Base-by-base conservation (phyloP, 176 grass and related monocot genomes). In the Luzula sylvatica region DNA sequence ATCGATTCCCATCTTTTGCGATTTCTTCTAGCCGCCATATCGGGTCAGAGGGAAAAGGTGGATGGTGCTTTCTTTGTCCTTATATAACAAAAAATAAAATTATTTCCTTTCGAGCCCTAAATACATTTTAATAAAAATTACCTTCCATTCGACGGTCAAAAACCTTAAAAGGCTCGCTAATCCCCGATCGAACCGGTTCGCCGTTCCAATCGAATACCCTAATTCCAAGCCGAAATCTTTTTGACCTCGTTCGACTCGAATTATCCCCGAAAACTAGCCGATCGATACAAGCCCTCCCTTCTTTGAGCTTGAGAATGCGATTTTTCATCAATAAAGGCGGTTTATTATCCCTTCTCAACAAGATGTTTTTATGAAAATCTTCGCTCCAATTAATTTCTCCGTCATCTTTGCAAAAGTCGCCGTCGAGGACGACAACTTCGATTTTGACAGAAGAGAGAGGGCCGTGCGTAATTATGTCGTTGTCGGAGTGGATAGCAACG, bases 101-200 rank as follows among this genome's bases (percentile, higher is more conserved):
- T n/a, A n/a, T n/a, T n/a, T n/a, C n/a, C n/a, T n/a, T n/a, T n/a
- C n/a, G n/a, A n/a, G n/a, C n/a, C n/a, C n/a, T n/a, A n/a, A n/a
- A n/a, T n/a, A n/a, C n/a, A n/a, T n/a, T n/a, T n/a, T n/a, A n/a
- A n/a, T n/a, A n/a, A 56, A 13, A 3, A 12, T 11, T 68, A 86
- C 82, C 52, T 81, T 87, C 76, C 38, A 71, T 72, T 3, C 72
- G 82, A 1, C 55, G 72, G 20, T 87, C 82, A 20, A 72, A 66
- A 16, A 81, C 82, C 26, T 13, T 52, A 20, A 81, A 87, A 63
- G 76, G 43, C 48, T 65, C 61, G 3, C 67, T 76, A 45, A 76
- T 53, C 26, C 58, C 82, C 72, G 79, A 71, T 7, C 59, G 57
- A 3, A 81, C 20, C 39, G 56, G 52, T 9, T 68, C 55, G 14